Conservation (phyloP, 495 filamentous ascomycete species). For the Aspergillus biplanus region DNA sequence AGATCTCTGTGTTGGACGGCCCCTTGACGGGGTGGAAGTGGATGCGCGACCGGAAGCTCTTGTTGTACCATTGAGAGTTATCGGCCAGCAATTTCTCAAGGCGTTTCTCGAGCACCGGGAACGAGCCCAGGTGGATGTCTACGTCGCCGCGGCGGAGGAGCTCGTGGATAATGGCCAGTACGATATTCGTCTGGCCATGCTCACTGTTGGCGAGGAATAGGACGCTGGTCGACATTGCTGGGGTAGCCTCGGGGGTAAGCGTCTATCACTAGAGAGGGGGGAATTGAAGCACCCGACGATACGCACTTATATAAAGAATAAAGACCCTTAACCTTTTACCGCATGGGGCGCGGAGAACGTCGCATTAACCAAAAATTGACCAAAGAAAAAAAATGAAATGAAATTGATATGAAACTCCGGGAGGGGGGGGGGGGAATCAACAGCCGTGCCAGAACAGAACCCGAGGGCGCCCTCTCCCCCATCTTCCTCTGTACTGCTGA, state of each 20-base stretch:
- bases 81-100: constrained; percentile 37
- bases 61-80: constrained; percentile 28
- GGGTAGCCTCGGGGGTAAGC: no score
- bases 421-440: no score
- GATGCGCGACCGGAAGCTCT: constrained; percentile 30
- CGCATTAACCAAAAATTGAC: no score
- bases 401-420: no score
- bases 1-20: constrained; percentile 44
- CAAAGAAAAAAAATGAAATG: no score
- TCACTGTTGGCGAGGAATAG: constrained; percentile 61
- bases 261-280: background rate
- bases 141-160: constrained; percentile 48
- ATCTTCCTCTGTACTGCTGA: no score
- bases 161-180: constrained; percentile 55
- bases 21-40: constrained; percentile 50
- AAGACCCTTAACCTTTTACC: background rate
- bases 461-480: no score
- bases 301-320: background rate
- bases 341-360: no score
- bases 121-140: constrained; percentile 58
- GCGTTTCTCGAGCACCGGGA: constrained; percentile 37
- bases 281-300: background rate
- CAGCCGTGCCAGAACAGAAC: no score
- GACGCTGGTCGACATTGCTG: constrained; percentile 21
- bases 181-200: constrained; percentile 58